Base-by-base conservation (phyloP, 371 early-diverging fungal species). In the Dichotomocladium elegans region DNA sequence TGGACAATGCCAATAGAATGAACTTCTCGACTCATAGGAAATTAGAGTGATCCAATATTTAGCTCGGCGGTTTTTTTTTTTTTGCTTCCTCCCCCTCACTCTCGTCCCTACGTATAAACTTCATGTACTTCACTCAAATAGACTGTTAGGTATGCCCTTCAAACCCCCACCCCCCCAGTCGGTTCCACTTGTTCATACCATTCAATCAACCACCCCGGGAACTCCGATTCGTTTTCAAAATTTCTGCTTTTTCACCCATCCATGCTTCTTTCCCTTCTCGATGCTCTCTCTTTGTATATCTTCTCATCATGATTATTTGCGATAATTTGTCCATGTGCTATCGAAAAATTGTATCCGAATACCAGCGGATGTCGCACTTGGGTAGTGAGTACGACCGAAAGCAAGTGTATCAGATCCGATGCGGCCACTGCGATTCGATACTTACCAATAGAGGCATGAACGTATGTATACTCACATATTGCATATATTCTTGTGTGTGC, bases 401-500 rank as follows among this genome's bases (percentile, higher is more conserved):
- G 42, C 70, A 65, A 52, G 74, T 73, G 11, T 73, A 65, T 29
- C 51, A 68, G 25, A 53, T 73, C 21, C 55, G 65, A 45, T 73
- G 74, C 29, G 41, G 61, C n/a, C 65, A 70, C 25, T 73, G 74
- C 31, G 31, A 45, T 30, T 2, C 47, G 6, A 41, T 55, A 3
- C 49, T 73, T 9, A 70, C 66, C 1, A 63, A 73, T 57, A 70
- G 74, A 8, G 68, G 70, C 12, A 73, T 73, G 74, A 64, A 61
- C 51, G 74, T 73, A 61, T 15, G 58, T n/a, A 22, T n/a, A n/a
- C n/a, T n/a, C n/a, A n/a, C n/a, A n/a, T n/a, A n/a, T n/a, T n/a
- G n/a, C n/a, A n/a, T n/a, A n/a, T n/a, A n/a, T n/a, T n/a, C 21
- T 37, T n/a, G 35, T 5, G 35, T 35, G 6, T 14, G 4, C 5